Conservation (phyloP, 768 basidiomycete species). For the Collybia sp. region DNA sequence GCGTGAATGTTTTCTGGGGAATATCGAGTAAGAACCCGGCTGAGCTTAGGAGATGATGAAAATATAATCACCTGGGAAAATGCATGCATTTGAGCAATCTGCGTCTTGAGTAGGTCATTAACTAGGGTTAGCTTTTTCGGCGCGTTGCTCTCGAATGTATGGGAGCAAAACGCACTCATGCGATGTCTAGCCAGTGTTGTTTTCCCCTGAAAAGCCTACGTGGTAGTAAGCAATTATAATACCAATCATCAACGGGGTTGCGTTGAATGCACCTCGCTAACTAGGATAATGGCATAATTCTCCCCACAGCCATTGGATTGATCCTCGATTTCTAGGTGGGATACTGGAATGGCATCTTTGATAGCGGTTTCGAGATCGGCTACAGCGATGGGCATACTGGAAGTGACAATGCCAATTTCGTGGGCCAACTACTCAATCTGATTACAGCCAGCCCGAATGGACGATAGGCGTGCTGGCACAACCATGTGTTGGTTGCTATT, state of each 20-base stretch:
- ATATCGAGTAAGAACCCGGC: not conserved
- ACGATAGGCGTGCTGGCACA: too few relatives aligned
- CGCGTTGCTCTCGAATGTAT: not conserved
- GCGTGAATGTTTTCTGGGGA: conserved; percentile 68
- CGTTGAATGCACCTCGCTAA: conserved; percentile 59
- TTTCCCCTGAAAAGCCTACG: conserved; percentile 73
- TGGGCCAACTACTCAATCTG: too few relatives aligned
- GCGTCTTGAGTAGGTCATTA: conserved; percentile 67
- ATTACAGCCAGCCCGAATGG: too few relatives aligned
- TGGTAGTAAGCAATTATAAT: not conserved
- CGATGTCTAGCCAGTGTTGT: conserved; percentile 74
- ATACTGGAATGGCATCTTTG: conserved; percentile 55
- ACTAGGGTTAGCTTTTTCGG: conserved; percentile 40
- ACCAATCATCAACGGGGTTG: not conserved
- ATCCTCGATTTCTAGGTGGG: conserved; percentile 71
- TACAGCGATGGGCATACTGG: conserved; percentile 59
- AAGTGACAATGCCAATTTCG: not conserved
- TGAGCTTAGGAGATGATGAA: not conserved
- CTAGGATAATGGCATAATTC: conserved; percentile 68
- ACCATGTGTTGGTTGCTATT: too few relatives aligned
- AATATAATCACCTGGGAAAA: conserved; percentile 72
- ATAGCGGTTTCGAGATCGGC: conserved; percentile 58
- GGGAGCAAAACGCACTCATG: conserved; percentile 40
- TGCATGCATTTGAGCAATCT: conserved; percentile 81
- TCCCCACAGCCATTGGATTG: conserved; percentile 80